Evolutionary conservation across 176 grass and related monocot species (phyloP).

Genomic region (Secale cereale): DNA sequence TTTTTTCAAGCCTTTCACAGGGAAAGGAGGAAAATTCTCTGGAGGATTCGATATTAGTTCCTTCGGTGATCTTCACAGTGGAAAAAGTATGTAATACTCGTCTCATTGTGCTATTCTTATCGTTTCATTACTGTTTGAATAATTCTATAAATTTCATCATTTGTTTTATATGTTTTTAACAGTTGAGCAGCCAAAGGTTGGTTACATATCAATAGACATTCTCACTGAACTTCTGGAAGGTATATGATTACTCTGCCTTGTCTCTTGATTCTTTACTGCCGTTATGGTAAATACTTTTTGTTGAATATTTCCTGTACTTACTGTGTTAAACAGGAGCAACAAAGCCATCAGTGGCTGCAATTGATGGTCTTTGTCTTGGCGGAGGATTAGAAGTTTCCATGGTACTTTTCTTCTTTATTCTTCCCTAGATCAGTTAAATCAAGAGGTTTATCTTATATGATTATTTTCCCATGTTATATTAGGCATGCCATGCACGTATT

Average conservation of each 20-base stretch:
- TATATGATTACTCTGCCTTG: constrained; percentile 26
- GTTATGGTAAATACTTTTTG: constrained; percentile 14
- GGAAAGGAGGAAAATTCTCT: constrained; percentile 78
- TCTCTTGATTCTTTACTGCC: constrained; percentile 16
- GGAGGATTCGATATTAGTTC: constrained; percentile 86
- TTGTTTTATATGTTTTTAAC: constrained; percentile 20
- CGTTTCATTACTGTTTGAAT: neutral
- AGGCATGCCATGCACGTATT: constrained; percentile 97
- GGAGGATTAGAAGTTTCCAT: constrained; percentile 94
- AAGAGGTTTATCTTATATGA: neutral
- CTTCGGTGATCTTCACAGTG: constrained; percentile 62
- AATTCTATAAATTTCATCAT: neutral
- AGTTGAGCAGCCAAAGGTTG: constrained; percentile 71
- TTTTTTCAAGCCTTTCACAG: constrained; percentile 39
- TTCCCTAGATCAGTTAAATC: neutral
- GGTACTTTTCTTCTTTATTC: constrained; percentile 45
- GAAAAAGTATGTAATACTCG: constrained; percentile 44
- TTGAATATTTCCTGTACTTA: neutral
- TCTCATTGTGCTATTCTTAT: neutral
- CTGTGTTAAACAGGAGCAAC: constrained; percentile 51
- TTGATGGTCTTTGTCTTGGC: constrained; percentile 89
- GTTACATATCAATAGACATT: constrained; percentile 83
- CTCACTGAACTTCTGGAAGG: constrained; percentile 84
- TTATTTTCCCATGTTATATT: constrained; percentile 15
- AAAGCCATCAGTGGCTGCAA: constrained; percentile 93